Conservation (phyloP, 176 grass and related monocot genomes). For the Dendrocalamus sinicus region DNA sequence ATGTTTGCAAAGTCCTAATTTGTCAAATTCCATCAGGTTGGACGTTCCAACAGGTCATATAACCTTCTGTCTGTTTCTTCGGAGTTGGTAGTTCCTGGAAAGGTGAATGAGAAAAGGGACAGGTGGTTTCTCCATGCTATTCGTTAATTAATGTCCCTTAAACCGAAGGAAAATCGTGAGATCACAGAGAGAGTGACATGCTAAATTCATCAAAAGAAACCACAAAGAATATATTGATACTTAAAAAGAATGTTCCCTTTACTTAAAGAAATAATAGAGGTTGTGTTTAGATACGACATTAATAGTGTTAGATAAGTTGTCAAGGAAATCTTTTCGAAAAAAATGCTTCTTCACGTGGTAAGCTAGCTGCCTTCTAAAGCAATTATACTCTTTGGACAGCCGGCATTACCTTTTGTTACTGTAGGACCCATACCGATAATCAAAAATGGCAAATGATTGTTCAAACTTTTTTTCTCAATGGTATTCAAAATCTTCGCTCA, state of each 20-base stretch:
- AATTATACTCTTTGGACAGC: slow-evolving; percentile 40
- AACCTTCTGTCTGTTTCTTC: slow-evolving; percentile 4
- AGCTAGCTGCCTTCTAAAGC: slow-evolving; percentile 34
- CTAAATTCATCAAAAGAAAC: not conserved
- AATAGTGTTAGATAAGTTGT: slow-evolving; percentile 31
- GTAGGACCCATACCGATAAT: no score
- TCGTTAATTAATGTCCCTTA: not conserved
- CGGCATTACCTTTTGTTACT: not conserved
- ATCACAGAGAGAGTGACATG: not conserved
- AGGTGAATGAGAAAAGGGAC: slow-evolving; percentile 3
- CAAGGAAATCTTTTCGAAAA: not conserved
- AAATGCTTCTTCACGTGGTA: slow-evolving; percentile 41
- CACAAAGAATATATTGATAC: not conserved
- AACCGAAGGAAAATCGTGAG: slow-evolving; percentile 15
- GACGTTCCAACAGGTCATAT: not conserved
- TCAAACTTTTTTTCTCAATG: no score
- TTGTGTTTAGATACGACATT: slow-evolving; percentile 18
- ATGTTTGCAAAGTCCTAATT: not conserved
- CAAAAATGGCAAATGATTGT: no score
- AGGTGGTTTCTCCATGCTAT: not conserved
- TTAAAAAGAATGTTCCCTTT: not conserved
- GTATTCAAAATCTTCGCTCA: no score
- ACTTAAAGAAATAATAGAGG: slow-evolving; percentile 10
- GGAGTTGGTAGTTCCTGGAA: slow-evolving; percentile 25
- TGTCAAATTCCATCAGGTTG: slow-evolving; percentile 5